Conservation (phyloP, 768 basidiomycete genomes). For the Suillus tomentosus region DNA sequence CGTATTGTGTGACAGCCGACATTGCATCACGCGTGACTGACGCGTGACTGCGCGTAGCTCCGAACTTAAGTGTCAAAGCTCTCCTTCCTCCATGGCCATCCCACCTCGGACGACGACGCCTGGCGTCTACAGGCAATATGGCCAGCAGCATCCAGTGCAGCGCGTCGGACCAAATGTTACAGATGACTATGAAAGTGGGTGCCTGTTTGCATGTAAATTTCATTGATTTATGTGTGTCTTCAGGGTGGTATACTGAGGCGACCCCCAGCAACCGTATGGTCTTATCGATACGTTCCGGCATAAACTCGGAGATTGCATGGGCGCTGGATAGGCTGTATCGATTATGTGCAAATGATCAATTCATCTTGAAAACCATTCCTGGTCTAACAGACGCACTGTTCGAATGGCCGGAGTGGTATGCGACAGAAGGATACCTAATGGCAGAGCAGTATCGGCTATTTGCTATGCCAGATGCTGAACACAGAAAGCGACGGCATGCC, state of each 20-base stretch:
- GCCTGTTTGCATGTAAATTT: slow-evolving; percentile 8
- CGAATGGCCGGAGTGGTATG: slow-evolving; percentile 88
- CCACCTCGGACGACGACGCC: slow-evolving; percentile 30
- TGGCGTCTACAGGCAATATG: slow-evolving; percentile 28
- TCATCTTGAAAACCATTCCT: slow-evolving; percentile 69
- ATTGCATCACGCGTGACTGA: slow-evolving; percentile 22
- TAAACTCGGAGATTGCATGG: slow-evolving; percentile 84
- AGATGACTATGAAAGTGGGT: slow-evolving; percentile 79
- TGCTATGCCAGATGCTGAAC: slow-evolving; percentile 50
- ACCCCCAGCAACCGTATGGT: slow-evolving; percentile 84
- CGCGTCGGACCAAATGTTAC: slow-evolving; percentile 47
- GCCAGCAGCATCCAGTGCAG: slow-evolving; percentile 22
- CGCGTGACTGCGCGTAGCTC: slow-evolving; percentile 25
- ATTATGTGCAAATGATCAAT: slow-evolving; percentile 77
- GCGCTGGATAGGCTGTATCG: slow-evolving; percentile 85
- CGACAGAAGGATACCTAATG: slow-evolving; percentile 56
- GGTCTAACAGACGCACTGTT: slow-evolving; percentile 84
- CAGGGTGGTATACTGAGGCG: slow-evolving; percentile 87
- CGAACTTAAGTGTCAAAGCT: slow-evolving; percentile 12
- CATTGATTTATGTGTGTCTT: slow-evolving; percentile 15
- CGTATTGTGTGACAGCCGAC: slow-evolving; percentile 2
- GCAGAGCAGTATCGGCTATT: slow-evolving; percentile 53
- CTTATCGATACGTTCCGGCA: slow-evolving; percentile 83
- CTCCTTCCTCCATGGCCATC: slow-evolving; percentile 27
- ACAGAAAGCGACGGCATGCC: slow-evolving; percentile 70